A percentile compares a stretch with the other conserved stretches of the same genome.
Evolutionary conservation across 2,329 filamentous ascomycete genomes (phyloP).

Genomic region (Rhynchosporium agropyri): DNA sequence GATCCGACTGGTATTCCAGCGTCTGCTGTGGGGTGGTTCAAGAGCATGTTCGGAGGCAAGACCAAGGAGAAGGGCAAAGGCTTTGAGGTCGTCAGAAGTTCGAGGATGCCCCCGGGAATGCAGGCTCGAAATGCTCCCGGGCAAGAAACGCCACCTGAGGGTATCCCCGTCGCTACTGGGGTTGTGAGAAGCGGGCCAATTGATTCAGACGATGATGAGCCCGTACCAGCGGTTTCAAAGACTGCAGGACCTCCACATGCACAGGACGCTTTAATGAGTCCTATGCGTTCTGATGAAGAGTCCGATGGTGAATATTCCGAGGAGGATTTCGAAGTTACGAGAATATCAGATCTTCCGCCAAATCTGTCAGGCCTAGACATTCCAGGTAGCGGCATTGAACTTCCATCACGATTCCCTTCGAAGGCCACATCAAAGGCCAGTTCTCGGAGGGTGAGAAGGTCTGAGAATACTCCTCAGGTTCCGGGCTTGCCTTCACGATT

Average conservation of each 20-base stretch:
- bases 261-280: slow-evolving; percentile 36
- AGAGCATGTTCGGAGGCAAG: slow-evolving; percentile 76
- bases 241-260: slow-evolving; percentile 30
- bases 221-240: slow-evolving; percentile 45
- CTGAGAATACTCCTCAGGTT: slow-evolving; percentile 40
- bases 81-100: slow-evolving; percentile 92
- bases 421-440: slow-evolving; percentile 51
- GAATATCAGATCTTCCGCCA: slow-evolving; percentile 55
- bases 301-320: slow-evolving; percentile 53
- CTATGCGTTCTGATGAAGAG: slow-evolving; percentile 46
- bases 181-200: slow-evolving; percentile 56
- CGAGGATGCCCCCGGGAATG: slow-evolving; percentile 80
- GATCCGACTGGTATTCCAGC: slow-evolving; percentile 92
- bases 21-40: slow-evolving; percentile 88
- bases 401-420: slow-evolving; percentile 66
- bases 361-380: slow-evolving; percentile 62
- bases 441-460: slow-evolving; percentile 24
- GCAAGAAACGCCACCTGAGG: slow-evolving; percentile 68
- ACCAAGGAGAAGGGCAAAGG: slow-evolving; percentile 95
- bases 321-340: slow-evolving; percentile 47
- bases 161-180: slow-evolving; percentile 59
- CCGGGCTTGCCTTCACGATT: slow-evolving; percentile 44
- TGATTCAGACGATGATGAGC: slow-evolving; percentile 61
- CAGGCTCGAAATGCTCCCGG: slow-evolving; percentile 56
- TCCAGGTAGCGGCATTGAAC: slow-evolving; percentile 39